Conservation (phyloP, 208 protist genomes). For the Trypanosomatidae sp. region DNA sequence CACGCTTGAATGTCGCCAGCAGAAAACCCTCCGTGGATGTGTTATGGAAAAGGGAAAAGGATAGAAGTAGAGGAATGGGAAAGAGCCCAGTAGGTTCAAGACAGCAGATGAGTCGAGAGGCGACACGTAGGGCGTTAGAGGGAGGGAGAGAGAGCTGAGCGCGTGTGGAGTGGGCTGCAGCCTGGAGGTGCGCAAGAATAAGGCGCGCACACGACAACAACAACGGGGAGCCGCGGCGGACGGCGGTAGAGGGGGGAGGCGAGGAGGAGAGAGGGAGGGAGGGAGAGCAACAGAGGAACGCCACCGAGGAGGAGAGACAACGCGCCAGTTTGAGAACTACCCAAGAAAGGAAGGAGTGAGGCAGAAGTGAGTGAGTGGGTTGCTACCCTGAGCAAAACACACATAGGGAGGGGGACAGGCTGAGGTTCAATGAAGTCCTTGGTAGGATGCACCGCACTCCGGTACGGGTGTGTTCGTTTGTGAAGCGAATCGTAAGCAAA, state of each 20-base stretch:
- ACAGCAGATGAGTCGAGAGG: not conserved
- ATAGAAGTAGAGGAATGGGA: not conserved
- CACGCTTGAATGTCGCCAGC: not conserved
- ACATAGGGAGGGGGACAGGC: not conserved
- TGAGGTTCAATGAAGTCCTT: not conserved
- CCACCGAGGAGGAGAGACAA: conserved; percentile 1
- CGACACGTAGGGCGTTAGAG: too few relatives aligned
- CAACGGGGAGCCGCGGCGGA: conserved; percentile 1
- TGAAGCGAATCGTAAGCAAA: not conserved
- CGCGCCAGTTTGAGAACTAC: too few relatives aligned
- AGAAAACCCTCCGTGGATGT: not conserved
- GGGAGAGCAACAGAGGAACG: conserved; percentile 4
- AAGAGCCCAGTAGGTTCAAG: not conserved
- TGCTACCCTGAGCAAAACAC: not conserved
- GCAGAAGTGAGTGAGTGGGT: not conserved
- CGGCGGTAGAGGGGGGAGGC: not conserved
- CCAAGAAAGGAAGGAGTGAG: not conserved
- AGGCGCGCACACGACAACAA: not conserved
- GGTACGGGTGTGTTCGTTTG: not conserved
- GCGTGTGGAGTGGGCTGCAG: not conserved
- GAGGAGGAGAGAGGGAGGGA: not conserved
- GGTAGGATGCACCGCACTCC: not conserved
- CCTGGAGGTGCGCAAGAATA: not conserved
- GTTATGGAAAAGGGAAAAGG: not conserved
- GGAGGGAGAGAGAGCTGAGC: not conserved